These are phyloP conservation scores for Stentor coeruleus DNA, from an alignment of 73 alveolate genomes.

Conservation along the genomic window DNA sequence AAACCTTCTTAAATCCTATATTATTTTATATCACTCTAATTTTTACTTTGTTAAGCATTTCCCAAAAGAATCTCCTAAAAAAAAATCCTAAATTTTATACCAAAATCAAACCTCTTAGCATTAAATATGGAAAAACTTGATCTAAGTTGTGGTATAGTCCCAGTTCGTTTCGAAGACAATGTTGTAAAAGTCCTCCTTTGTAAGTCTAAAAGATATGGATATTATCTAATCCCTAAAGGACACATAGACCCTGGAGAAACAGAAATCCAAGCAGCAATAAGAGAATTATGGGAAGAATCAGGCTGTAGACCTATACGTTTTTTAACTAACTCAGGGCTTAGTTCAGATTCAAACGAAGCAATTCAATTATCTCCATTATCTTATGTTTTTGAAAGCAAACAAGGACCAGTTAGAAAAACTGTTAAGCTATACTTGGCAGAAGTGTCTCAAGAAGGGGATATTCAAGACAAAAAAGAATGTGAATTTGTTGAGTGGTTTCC, in stretches of 20 bases:
- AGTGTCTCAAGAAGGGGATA: background rate
- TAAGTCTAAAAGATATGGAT: slow-evolving; percentile 2
- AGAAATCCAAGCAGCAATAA: slow-evolving; percentile 1
- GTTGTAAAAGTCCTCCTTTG: background rate
- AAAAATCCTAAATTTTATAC: background rate
- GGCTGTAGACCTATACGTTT: background rate
- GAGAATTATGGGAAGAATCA: slow-evolving; percentile 17
- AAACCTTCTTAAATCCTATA: too few species aligned
- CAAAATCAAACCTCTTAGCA: background rate
- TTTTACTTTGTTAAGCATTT: too few species aligned
- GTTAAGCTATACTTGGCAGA: background rate
- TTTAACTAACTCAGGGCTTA: background rate
- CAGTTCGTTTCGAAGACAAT: background rate
- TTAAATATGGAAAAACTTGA: background rate
- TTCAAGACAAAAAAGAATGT: slow-evolving; percentile 1
- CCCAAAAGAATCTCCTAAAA: too few species aligned
- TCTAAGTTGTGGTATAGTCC: background rate
- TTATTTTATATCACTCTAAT: too few species aligned
- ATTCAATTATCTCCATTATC: background rate
- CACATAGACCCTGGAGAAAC: slow-evolving; percentile 5
- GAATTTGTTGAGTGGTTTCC: slow-evolving; percentile 20
- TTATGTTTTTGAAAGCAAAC: background rate
- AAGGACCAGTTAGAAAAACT: background rate
- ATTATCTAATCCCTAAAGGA: slow-evolving; percentile 5
- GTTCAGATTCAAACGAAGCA: background rate